Conservation (phyloP, 73 alveolate genomes). For the Strombidium stylifer region DNA sequence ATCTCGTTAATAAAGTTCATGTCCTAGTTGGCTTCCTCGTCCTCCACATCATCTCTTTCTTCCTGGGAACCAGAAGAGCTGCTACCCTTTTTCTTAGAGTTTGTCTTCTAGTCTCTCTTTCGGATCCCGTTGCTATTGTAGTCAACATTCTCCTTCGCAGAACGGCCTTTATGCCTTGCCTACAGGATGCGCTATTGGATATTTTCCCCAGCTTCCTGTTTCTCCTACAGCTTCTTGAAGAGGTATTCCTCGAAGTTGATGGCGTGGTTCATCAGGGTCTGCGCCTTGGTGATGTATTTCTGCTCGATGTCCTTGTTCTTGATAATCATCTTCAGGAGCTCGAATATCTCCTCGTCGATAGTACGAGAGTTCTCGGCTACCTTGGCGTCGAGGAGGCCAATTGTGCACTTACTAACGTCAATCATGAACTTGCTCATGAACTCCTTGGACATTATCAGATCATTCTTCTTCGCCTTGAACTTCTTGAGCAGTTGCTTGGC, state of each 20-base stretch:
- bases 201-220: background rate
- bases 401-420: constrained; percentile 61
- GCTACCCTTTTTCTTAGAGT: too few species aligned
- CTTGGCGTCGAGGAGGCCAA: constrained; percentile 56
- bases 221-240: background rate
- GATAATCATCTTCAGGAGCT: constrained; percentile 39
- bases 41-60: too few species aligned
- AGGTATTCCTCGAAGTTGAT: constrained; percentile 15
- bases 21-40: too few species aligned
- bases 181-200: background rate
- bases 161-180: constrained; percentile 1
- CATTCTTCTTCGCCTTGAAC: constrained; percentile 45
- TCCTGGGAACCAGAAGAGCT: too few species aligned
- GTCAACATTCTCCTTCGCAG: constrained; percentile 19
- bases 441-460: constrained; percentile 1
- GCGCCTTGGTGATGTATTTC: constrained; percentile 6
- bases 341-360: constrained; percentile 65
- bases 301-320: constrained; percentile 9
- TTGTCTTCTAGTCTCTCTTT: too few species aligned
- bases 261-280: background rate
- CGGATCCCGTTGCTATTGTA: constrained; percentile 7
- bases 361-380: constrained; percentile 26
- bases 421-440: constrained; percentile 7
- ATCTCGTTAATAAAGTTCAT: too few species aligned
- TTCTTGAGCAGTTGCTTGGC: constrained; percentile 59